Base-by-base conservation (phyloP, 768 basidiomycete species). In the Gymnopilus junonius region DNA sequence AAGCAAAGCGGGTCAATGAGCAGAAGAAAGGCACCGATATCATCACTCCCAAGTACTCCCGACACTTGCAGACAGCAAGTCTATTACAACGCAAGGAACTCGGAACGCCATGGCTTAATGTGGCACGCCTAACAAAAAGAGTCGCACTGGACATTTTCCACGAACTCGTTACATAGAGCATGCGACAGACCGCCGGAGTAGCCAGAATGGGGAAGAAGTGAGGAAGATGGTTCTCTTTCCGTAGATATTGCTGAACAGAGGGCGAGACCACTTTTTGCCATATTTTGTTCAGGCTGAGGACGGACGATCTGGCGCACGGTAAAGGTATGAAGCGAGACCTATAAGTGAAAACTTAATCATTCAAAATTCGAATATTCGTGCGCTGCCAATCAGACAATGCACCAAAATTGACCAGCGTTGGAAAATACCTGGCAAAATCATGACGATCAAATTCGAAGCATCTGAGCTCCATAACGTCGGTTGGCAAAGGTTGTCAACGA, bases 71-170 rank as follows among this genome's bases (percentile, higher is more conserved):
- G 93, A 93, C 20, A 99, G 85, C 0, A 95, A 95, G 25, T 97
- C 88, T 63, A 97, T 89, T 84, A 74, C 92, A 94, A n/a, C 8
- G n/a, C n/a, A n/a, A n/a, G 95, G 80, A 2, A 95, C 90, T 0
- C 93, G 93, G 65, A 94, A 93, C 0, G 92, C 93, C 0, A 93
- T 94, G 70, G 94, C 94, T 1, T 90, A 90, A 77, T 89, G 95
- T 0, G 95, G 94, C 25, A 96, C 94, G 12, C 94, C 95, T 34
- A 99, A 87, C 85, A 97, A 99, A 99, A 73, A 97, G 83, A 0
- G 93, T 90, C n/a, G 74, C 95, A 97, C 56, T 87, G 82, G 50
- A 90, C 82, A 45, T 76, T 79, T 1, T 90, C 84, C 66, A 94
- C 85, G 76, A 96, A 98, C 61, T 87, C 69, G 10, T 78, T 75